Conservation (phyloP, 2,329 filamentous ascomycete species). For the Fulvia fulva region DNA sequence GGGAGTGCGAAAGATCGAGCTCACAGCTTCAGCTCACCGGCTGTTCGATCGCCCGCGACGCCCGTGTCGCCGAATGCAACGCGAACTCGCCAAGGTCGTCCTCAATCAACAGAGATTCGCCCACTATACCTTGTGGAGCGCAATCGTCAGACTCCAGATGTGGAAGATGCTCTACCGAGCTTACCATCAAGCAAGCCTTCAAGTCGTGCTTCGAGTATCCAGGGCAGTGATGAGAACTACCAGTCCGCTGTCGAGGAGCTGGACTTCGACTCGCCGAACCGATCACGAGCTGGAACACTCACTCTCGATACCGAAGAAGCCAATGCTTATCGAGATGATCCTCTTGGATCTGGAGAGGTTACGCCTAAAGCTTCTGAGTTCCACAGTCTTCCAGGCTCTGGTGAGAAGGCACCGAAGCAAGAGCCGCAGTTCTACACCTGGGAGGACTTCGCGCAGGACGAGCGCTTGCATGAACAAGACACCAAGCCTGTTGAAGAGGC, state of each 20-base stretch:
- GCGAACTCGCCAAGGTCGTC: slow-evolving; percentile 20
- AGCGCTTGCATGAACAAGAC: slow-evolving; percentile 23
- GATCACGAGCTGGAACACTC: slow-evolving; percentile 13
- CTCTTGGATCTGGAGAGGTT: slow-evolving; percentile 61
- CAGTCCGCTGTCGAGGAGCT: slow-evolving; percentile 42
- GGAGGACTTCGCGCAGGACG: slow-evolving; percentile 35
- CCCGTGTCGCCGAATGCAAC: slow-evolving; percentile 15
- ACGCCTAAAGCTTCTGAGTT: slow-evolving; percentile 63
- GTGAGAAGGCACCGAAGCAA: slow-evolving; percentile 20
- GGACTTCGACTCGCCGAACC: slow-evolving; percentile 12
- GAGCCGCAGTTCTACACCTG: slow-evolving; percentile 37
- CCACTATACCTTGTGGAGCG: slow-evolving; percentile 79
- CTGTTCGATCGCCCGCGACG: slow-evolving; percentile 4
- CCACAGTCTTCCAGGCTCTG: slow-evolving; percentile 4
- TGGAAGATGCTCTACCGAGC: slow-evolving; percentile 48
- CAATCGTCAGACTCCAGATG: slow-evolving; percentile 45
- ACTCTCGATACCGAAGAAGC: slow-evolving; percentile 26
- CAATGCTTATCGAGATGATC: slow-evolving; percentile 30
- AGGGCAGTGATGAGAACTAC: slow-evolving; percentile 40
- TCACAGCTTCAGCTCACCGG: slow-evolving; percentile 29
- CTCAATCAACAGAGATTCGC: slow-evolving; percentile 58
- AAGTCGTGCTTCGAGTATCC: slow-evolving; percentile 37
- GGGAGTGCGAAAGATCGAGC: slow-evolving; percentile 25
- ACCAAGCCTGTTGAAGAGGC: background rate
- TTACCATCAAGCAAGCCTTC: slow-evolving; percentile 47